Evolutionary conservation across 2,329 filamentous ascomycete species (phyloP).

Genomic region (Arthrocladium fulminans): DNA sequence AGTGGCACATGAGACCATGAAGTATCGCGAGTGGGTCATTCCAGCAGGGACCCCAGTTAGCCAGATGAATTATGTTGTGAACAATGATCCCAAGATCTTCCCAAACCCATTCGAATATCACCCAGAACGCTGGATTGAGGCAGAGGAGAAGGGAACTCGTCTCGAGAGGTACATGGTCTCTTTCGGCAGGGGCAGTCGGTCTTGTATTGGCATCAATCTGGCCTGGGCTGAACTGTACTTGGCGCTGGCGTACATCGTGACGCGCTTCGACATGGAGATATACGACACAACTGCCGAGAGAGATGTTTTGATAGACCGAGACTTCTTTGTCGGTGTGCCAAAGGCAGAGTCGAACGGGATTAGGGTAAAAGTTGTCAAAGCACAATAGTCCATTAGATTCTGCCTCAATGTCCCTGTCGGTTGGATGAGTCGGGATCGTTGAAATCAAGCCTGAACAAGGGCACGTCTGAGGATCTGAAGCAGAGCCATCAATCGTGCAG

Average conservation of each 20-base stretch:
- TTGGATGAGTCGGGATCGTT: too few relatives aligned
- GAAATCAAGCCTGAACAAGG: too few relatives aligned
- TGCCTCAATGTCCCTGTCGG: not conserved
- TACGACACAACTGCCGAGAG: constrained; percentile 17
- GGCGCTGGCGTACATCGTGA: constrained; percentile 13
- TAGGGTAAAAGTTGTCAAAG: constrained; percentile 10
- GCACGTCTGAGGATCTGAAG: not conserved
- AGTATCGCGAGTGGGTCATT: constrained; percentile 27
- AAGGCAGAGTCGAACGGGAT: constrained; percentile 12
- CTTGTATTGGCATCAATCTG: constrained; percentile 10
- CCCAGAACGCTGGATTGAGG: constrained; percentile 17
- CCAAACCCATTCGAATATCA: constrained; percentile 10
- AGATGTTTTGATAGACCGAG: constrained; percentile 15
- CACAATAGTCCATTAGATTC: not conserved
- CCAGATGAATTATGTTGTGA: constrained; percentile 17
- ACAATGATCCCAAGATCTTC: constrained; percentile 18
- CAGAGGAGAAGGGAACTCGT: constrained; percentile 2
- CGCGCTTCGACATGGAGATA: constrained; percentile 16
- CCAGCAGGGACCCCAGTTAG: constrained; percentile 23
- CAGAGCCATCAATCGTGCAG: too few relatives aligned
- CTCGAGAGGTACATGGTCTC: constrained; percentile 6
- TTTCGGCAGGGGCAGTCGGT: constrained; percentile 7
- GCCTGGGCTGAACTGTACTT: constrained; percentile 20
- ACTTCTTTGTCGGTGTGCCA: constrained; percentile 17
- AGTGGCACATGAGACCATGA: constrained; percentile 19